Conservation (phyloP, 208 protist genomes). For the Leishmania mexicana region DNA sequence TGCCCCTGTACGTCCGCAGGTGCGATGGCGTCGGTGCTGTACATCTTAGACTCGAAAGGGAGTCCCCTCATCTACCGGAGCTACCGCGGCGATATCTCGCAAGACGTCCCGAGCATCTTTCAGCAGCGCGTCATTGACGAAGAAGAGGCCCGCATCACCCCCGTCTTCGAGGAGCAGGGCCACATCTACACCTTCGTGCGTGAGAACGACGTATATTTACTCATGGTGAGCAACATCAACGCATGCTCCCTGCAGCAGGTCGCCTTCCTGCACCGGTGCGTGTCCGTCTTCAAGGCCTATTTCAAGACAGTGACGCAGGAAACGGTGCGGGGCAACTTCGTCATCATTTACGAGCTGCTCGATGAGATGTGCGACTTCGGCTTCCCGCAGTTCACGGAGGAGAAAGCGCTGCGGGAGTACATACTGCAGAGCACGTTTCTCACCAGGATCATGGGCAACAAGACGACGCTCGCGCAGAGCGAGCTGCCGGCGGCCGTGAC, state of each 20-base stretch:
- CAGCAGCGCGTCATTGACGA: conserved; percentile 92
- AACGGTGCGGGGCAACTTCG: conserved; percentile 97
- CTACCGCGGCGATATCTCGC: conserved; percentile 95
- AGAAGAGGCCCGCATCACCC: conserved; percentile 90
- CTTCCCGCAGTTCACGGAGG: conserved; percentile 97
- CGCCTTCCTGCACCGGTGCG: conserved; percentile 93
- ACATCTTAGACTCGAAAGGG: conserved; percentile 95
- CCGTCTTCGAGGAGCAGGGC: conserved; percentile 94
- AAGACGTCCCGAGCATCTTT: conserved; percentile 88
- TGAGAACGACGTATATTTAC: conserved; percentile 94
- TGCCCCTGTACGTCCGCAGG: neutral
- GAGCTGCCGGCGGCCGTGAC: conserved; percentile 84
- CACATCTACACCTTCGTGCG: conserved; percentile 96
- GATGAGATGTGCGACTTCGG: conserved; percentile 99
- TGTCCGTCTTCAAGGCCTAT: conserved; percentile 94
- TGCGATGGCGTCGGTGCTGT: conserved; percentile 91
- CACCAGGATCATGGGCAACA: conserved; percentile 39
- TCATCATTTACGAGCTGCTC: conserved; percentile 98
- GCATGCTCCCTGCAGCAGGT: conserved; percentile 94
- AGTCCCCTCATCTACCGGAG: conserved; percentile 95
- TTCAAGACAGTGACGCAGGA: conserved; percentile 97
- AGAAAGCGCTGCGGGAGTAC: conserved; percentile 95
- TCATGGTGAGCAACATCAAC: conserved; percentile 96
- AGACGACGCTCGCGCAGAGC: conserved; percentile 30
- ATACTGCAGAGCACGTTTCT: conserved; percentile 93